Percentiles rank a stretch among this genome's conserved stretches.
Conservation (phyloP, 139 green algal species). For the Marvania coccoides region DNA sequence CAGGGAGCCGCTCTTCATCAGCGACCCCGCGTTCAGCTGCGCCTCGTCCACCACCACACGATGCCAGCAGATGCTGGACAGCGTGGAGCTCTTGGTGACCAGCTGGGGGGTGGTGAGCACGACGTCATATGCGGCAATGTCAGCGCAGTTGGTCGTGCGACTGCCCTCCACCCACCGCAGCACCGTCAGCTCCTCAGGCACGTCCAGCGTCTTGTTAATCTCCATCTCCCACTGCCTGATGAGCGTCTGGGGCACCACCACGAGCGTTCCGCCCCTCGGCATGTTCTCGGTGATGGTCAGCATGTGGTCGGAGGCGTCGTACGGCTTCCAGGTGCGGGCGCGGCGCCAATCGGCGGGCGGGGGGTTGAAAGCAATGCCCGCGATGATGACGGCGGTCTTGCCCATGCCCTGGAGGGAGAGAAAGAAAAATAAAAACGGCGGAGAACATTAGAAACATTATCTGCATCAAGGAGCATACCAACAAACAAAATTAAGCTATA, state of each 20-base stretch:
- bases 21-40: conserved; percentile 7
- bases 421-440: neutral
- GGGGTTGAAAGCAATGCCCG: conserved; percentile 7
- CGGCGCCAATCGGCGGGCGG: neutral
- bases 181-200: neutral
- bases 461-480: too few relatives aligned
- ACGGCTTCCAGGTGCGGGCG: neutral
- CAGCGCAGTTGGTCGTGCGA: conserved; percentile 1
- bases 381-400: conserved; percentile 16
- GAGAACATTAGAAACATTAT: neutral
- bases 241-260: conserved; percentile 13
- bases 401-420: conserved; percentile 14
- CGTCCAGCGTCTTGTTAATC: conserved; percentile 1
- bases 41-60: conserved; percentile 19
- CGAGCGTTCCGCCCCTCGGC: conserved; percentile 10
- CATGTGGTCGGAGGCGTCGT: conserved; percentile 1
- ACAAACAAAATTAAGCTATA: too few relatives aligned
- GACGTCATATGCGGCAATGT: conserved; percentile 15
- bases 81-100: neutral
- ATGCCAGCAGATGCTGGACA: conserved; percentile 11
- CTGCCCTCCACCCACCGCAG: neutral
- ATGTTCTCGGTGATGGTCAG: conserved; percentile 10
- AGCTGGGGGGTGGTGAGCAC: conserved; percentile 15
- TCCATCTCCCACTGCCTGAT: conserved; percentile 16
- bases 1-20: neutral